Evolutionary conservation across 768 basidiomycete species (phyloP), one percentile per base, ranked within the genome.

Genomic region (Boletus huronensis): DNA sequence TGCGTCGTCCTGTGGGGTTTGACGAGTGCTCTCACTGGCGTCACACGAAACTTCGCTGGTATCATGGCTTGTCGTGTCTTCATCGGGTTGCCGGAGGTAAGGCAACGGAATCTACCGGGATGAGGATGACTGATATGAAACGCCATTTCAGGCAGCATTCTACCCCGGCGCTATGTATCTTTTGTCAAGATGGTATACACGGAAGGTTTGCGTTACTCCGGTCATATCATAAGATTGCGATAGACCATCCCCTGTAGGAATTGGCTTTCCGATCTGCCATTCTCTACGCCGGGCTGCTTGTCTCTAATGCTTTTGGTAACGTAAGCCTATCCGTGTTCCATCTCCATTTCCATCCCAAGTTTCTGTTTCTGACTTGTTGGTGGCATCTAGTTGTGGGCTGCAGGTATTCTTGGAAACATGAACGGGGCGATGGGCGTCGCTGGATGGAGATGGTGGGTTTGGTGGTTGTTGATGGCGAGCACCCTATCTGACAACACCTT

Each of bases 331-430:
- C 42, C 17, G 28, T 36, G 9, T 36, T 29, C 32, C 4, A 3
- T 26, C 26, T 21, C 25, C 39, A 14, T 39, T 25, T 25, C 23
- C 23, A 25, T 25, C 4, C 23, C 23, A 25, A 25, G 23, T 25
- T 25, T 25, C 23, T 25, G 23, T 25, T 25, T 32, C 31, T 42
- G 9, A 44, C 19, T 47, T 40, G 2, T 36, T 8, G 36, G 55
- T 36, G 10, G 3, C 6, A 1, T 17, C 11, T 54, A 87, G 82
- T 68, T 88, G 13, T 82, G 89, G 66, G 88, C 87, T 34, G 87
- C 88, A 21, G 88, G 83, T 10, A 84, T 90, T 52, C 76, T 90
- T 19, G 73, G 77, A 0, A 78, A 76, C 43, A 85, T 90, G 86
- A 79, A 90, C 51, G 87, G 84, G 2, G 76, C 73, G 48, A 72